Evolutionary conservation across 177 flowering plant species (phyloP), one percentile per base, ranked within the genome.

Genomic region (Telopea speciosissima): DNA sequence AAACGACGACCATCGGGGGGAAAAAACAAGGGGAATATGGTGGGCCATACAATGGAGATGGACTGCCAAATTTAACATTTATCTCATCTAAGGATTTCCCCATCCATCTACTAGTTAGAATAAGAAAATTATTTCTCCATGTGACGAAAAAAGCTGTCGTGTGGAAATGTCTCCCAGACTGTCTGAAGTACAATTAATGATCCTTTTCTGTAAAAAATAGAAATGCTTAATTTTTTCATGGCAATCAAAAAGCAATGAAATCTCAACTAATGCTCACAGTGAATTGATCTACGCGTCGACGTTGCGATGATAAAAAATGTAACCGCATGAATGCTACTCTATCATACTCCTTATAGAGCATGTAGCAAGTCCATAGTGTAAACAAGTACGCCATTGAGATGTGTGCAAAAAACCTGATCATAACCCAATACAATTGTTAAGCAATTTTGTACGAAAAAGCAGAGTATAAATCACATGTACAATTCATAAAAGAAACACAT

Each of bases 311-410:
- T 82, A 96, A 74, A 81, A 76, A 96, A 23, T 76, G 87, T 68
- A 91, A 77, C 75, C 99, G 82, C 98, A 96, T 89, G 58, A 83
- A 79, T 61, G 96, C 92, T 24, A 91, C 87, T 66, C 68, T 77
- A 76, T 77, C 86, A 80, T 93, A 96, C 79, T 93, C 99, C 84
- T 79, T 86, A 80, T 88, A 93, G 17, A 96, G 91, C 88, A 96
- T 63, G 81, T 64, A 90, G 81, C 98, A 93, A 58, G 73, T 87
- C 97, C 97, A 96, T 25, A 91, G 60, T 0, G 98, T 93, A 80
- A 93, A 90, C 76, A 85, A 63, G 77, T 96, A 96, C 66, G 87
- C 85, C 92, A 90, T 73, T 62, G 77, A 77, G 72, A 96, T 81
- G 79, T 96, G 99, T 69, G 75, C 71, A 78, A 88, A 93, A 73